These are phyloP conservation scores for Monsonia emarginata DNA, from an alignment of 441 rosid species.

Conservation along the genomic window DNA sequence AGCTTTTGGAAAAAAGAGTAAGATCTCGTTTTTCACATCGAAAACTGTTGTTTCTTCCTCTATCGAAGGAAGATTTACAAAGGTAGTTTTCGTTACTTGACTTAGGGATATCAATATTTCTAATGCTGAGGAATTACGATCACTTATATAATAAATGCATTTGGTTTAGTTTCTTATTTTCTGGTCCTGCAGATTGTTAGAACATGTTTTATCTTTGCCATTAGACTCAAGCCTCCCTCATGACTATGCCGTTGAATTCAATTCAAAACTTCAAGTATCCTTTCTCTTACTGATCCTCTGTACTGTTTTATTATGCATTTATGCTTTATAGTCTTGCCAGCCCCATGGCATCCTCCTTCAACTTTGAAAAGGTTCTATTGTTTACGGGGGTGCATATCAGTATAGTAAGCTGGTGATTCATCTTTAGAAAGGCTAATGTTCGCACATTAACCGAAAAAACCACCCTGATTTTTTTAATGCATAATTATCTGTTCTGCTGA, in stretches of 20 bases:
- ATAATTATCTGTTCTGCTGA: neutral
- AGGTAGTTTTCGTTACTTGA: conserved; percentile 30
- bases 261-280: conserved; percentile 65
- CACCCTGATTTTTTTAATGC: neutral
- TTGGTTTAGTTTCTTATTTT: neutral
- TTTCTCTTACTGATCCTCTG: conserved; percentile 12
- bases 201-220: conserved; percentile 66
- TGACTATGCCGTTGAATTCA: conserved; percentile 57
- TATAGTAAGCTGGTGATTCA: neutral
- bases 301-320: neutral
- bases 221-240: conserved; percentile 50
- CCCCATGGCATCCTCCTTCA: neutral
- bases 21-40: conserved; percentile 92
- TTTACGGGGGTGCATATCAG: neutral
- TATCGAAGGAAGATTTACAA: conserved; percentile 53
- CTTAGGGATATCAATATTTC: conserved; percentile 6
- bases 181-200: conserved; percentile 55
- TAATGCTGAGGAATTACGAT: conserved; percentile 17
- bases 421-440: neutral
- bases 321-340: neutral
- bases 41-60: conserved; percentile 72
- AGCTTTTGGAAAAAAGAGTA: conserved; percentile 86
- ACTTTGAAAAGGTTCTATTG: too few relatives aligned
- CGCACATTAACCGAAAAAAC: neutral
- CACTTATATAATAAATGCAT: neutral